Base-by-base conservation (phyloP, 257 asterid species). In the Solanum clarkiae region DNA sequence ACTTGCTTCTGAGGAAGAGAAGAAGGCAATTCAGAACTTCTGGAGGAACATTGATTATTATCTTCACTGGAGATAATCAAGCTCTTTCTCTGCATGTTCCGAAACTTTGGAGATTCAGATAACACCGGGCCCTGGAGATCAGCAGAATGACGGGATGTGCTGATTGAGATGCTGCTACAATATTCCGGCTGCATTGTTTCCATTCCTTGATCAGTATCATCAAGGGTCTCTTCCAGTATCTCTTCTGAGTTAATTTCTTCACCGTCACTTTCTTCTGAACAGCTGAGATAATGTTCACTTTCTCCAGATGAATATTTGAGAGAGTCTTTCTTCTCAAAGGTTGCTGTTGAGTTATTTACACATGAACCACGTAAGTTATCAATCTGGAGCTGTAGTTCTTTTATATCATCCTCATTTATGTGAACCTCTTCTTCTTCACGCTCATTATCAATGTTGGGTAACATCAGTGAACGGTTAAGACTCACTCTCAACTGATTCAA, bases 41-140 rank as follows among this genome's bases (percentile, higher is more conserved):
- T 88, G 86, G 92, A 87, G 86, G 85, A 63, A 80, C 88, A 88
- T 80, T 81, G 89, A 29, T 69, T 91, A 45, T 87, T 90, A 14
- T 87, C 92, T 86, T 90, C 91, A 74, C 70, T 29, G 26, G 87
- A 82, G 80, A 93, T 87, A 66, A 89, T 80, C 59, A 91, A 62
- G 89, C 98, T 93, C 87, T 90, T 95, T 92, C 98, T 89, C 20
- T 83, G 92, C 42, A 87, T 71, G 59, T 80, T 92, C 80, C 91
- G 91, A 14, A 97, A 90, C 87, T 95, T 95, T 42, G 99, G 99
- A 32, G 99, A 93, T 86, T 97, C 99, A 6, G 99, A 94, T 84
- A 95, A 86, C 60, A 89, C 86, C 12, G 97, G 99, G 66, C 85
- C 99, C 84, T 90, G 92, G 66, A 97, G 96, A 82, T 51, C 86